Evolutionary conservation across 805 yeast species (phyloP).

Genomic region (Yarrowia keelungensis): DNA sequence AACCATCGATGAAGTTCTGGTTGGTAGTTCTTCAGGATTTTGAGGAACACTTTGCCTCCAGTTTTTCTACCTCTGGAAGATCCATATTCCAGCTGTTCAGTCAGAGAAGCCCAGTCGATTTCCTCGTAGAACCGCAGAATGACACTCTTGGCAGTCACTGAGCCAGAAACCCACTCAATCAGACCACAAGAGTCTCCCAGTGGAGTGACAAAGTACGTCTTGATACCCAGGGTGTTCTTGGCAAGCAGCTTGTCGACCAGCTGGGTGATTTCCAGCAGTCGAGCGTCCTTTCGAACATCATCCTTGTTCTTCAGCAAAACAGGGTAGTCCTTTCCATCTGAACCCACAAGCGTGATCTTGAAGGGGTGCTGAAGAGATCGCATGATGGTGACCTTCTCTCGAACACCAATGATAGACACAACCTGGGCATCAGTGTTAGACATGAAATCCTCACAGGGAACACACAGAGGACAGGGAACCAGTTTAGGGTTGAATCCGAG

Average conservation of each 20-base stretch:
- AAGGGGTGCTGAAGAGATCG: constrained; percentile 88
- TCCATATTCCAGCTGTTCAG: constrained; percentile 8
- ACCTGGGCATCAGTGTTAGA: constrained; percentile 41
- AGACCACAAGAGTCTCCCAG: constrained; percentile 86
- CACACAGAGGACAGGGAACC: constrained; percentile 42
- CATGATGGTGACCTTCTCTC: constrained; percentile 71
- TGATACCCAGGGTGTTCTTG: constrained; percentile 68
- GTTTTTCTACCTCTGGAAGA: constrained; percentile 1
- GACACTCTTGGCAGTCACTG: constrained; percentile 72
- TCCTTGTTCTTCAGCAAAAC: constrained; percentile 85
- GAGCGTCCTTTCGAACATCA: constrained; percentile 94
- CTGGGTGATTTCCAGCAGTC: constrained; percentile 88
- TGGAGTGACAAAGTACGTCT: constrained; percentile 88
- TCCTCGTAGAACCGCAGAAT: constrained; percentile 55
- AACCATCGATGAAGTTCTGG: constrained; percentile 84
- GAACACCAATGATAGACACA: constrained; percentile 67
- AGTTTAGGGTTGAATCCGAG: constrained; percentile 26
- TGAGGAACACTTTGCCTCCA: constrained; percentile 46
- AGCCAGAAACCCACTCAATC: constrained; percentile 86
- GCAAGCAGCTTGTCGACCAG: constrained; percentile 78
- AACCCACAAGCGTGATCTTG: constrained; percentile 74
- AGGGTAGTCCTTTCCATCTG: constrained; percentile 75
- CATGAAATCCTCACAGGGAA: constrained; percentile 45
- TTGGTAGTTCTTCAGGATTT: constrained; percentile 49
- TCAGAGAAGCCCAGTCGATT: constrained; percentile 44